Evolutionary conservation across 768 basidiomycete species (phyloP).

Genomic region (Podaxis sp.): DNA sequence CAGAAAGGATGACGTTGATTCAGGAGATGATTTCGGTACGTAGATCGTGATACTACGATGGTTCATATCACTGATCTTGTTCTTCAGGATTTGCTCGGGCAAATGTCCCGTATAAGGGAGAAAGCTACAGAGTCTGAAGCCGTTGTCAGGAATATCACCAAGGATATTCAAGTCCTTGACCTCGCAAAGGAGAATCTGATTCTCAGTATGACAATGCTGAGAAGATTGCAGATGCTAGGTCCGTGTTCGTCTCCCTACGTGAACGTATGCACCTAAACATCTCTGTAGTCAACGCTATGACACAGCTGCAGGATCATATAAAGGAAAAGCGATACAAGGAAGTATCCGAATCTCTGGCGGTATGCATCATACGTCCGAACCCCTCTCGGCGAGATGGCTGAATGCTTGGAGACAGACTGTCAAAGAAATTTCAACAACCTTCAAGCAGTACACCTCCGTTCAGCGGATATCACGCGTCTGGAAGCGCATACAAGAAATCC

Average conservation of each 20-base stretch:
- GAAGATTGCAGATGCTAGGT: conserved; percentile 94
- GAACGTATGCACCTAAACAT: background rate
- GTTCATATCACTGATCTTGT: conserved; percentile 8
- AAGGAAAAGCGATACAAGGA: conserved; percentile 79
- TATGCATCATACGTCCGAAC: conserved; percentile 20
- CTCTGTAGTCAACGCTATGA: conserved; percentile 68
- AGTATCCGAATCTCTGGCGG: conserved; percentile 78
- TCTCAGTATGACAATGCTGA: conserved; percentile 83
- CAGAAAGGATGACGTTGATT: conserved; percentile 83
- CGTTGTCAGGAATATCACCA: conserved; percentile 91
- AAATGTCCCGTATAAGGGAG: conserved; percentile 94
- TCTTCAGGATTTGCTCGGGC: conserved; percentile 80
- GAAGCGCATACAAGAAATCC: conserved; percentile 75
- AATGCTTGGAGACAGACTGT: conserved; percentile 54
- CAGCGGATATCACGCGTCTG: conserved; percentile 74
- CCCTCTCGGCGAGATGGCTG: background rate
- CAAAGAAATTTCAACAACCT: conserved; percentile 76
- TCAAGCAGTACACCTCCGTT: conserved; percentile 76
- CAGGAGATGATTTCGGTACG: conserved; percentile 95
- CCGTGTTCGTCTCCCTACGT: conserved; percentile 20
- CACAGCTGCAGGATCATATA: conserved; percentile 75
- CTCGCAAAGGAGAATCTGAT: conserved; percentile 91
- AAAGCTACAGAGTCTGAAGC: conserved; percentile 97
- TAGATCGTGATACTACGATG: conserved; percentile 6
- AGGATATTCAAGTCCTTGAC: conserved; percentile 94